Evolutionary conservation across 164 flowering plant species (phyloP).

Genomic region (Stephania japonica): DNA sequence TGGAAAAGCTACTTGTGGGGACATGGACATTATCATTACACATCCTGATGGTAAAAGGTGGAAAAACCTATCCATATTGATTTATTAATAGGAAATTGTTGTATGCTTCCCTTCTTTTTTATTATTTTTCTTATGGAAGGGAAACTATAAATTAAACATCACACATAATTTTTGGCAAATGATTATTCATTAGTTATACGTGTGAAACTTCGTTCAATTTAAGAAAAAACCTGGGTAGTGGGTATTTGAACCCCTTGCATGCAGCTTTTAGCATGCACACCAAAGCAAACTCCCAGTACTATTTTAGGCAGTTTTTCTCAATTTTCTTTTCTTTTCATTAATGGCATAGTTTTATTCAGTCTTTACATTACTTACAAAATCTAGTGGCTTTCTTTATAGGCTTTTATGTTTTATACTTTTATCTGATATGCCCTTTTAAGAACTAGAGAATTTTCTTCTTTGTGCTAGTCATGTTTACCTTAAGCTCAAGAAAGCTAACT

Average conservation of each 20-base stretch:
- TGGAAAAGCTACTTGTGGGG: slow-evolving; percentile 96
- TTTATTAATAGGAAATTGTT: background rate
- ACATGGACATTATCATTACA: slow-evolving; percentile 79
- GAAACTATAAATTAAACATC: background rate
- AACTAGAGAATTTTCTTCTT: background rate
- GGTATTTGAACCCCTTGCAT: background rate
- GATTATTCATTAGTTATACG: background rate
- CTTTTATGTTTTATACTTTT: background rate
- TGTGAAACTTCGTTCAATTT: too few relatives aligned
- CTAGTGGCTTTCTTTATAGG: background rate
- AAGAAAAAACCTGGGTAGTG: background rate
- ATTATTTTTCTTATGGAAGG: background rate
- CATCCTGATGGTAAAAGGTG: slow-evolving; percentile 97
- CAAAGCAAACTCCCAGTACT: background rate
- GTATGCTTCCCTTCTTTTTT: background rate
- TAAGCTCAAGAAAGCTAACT: background rate
- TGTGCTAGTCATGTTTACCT: background rate
- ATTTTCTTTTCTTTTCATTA: background rate
- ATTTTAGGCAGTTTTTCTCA: background rate
- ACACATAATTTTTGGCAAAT: background rate
- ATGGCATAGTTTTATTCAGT: background rate
- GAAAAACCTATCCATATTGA: background rate
- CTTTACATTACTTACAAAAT: background rate
- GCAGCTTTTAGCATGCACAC: background rate
- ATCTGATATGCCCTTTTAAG: background rate